A percentile compares a stretch with the other conserved stretches of the same genome.
Conservation (phyloP, 768 basidiomycete species). For the Termitomyces sp. region DNA sequence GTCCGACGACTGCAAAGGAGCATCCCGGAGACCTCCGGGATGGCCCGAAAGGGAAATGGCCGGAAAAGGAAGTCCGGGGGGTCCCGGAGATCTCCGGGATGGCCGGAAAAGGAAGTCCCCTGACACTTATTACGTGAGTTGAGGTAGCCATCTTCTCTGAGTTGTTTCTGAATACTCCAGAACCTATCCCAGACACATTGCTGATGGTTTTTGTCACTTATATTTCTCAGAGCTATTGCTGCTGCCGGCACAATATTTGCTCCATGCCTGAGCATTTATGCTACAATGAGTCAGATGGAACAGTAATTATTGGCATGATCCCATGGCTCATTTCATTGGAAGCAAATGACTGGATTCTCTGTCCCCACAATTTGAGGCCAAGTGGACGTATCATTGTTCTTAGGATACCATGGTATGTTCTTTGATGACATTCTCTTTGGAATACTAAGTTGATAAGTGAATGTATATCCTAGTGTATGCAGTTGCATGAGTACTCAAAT, state of each 20-base stretch:
- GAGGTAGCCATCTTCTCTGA: not conserved
- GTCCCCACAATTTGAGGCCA: constrained; percentile 1
- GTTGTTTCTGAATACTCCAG: not conserved
- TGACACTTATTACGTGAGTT: not conserved
- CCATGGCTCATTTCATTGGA: not conserved
- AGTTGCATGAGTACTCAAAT: no score
- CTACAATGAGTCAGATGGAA: constrained; percentile 1
- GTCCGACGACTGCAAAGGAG: no score
- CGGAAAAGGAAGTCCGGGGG: no score
- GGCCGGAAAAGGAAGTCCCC: no score
- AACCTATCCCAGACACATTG: not conserved
- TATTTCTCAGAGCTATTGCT: not conserved
- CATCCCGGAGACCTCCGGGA: no score
- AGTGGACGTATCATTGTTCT: not conserved
- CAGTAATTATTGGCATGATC: constrained; percentile 2
- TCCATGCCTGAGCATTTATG: constrained; percentile 1
- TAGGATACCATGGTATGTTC: constrained; percentile 6
- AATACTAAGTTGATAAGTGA: not conserved
- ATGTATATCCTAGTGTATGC: no score
- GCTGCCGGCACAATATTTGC: not conserved
- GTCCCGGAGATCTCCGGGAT: no score
- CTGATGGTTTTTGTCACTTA: not conserved
- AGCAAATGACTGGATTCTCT: no score
- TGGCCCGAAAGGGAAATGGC: no score
- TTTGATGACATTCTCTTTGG: not conserved